phyloP scores from a whole-genome alignment of 208 protist genomes.

The Acanthamoeba triangularis region DNA sequence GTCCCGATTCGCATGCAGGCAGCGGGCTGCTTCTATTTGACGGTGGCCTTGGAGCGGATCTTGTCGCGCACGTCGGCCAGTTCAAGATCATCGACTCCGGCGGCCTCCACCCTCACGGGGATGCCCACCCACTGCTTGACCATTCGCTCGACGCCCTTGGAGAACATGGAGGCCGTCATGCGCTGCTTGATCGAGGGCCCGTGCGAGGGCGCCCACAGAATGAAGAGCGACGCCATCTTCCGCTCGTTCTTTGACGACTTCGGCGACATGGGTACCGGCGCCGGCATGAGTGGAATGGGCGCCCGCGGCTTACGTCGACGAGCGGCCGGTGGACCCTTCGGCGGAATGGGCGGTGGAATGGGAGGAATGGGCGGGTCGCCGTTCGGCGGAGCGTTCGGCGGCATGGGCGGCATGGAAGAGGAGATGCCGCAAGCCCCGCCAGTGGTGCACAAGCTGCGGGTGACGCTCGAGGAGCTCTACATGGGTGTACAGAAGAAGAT shows the following conservation, averaged over 20 bases:
- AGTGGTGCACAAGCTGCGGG: slow-evolving; percentile 82
- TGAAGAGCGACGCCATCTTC: slow-evolving; percentile 58
- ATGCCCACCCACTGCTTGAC: background rate
- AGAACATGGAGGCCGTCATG: slow-evolving; percentile 31
- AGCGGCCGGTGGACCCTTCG: background rate
- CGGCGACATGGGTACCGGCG: background rate
- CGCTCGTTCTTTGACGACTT: slow-evolving; percentile 11
- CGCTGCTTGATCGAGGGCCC: background rate
- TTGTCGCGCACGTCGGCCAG: background rate
- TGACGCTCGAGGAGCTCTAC: slow-evolving; percentile 93
- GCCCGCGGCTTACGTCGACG: slow-evolving; percentile 31
- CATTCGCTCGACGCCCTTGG: background rate
- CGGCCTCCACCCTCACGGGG: background rate
- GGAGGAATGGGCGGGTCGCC: slow-evolving; percentile 38
- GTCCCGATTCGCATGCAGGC: no score
- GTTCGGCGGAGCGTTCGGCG: background rate
- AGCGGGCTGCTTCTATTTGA: background rate
- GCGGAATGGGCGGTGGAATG: slow-evolving; percentile 58
- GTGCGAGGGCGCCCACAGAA: slow-evolving; percentile 9
- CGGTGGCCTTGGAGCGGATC: slow-evolving; percentile 60
- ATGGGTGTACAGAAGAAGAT: slow-evolving; percentile 93
- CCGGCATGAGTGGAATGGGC: background rate
- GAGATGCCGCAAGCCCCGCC: slow-evolving; percentile 75
- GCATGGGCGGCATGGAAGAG: slow-evolving; percentile 76
- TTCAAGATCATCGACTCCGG: background rate